A percentile compares a stretch with the other conserved stretches of the same genome.
phyloP scores from a whole-genome alignment of 306 rosid species.

The Acmispon strigosus region DNA sequence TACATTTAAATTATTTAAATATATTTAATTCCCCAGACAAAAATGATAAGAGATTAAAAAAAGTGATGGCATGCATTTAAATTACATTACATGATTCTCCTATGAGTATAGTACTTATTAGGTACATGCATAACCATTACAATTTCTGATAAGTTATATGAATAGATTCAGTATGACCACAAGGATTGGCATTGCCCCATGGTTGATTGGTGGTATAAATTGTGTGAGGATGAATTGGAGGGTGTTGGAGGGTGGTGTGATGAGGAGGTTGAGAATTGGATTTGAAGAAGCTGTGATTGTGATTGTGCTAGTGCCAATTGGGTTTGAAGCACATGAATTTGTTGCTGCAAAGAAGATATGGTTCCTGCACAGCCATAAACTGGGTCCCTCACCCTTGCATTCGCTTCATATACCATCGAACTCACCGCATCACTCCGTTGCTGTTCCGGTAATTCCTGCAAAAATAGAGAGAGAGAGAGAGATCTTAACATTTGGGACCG shows the following conservation, averaged over 20 bases:
- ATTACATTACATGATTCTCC: too few relatives aligned
- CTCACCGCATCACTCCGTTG: slow-evolving; percentile 93
- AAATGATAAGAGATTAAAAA: too few relatives aligned
- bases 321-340: slow-evolving; percentile 68
- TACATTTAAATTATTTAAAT: too few relatives aligned
- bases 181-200: slow-evolving; percentile 65
- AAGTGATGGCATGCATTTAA: too few relatives aligned
- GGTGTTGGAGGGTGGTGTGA: neutral
- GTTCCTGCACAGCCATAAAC: slow-evolving; percentile 97
- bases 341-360: slow-evolving; percentile 83
- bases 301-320: slow-evolving; percentile 79
- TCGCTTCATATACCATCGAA: slow-evolving; percentile 93
- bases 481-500: too few relatives aligned
- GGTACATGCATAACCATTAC: too few relatives aligned
- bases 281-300: slow-evolving; percentile 76
- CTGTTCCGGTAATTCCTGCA: slow-evolving; percentile 74
- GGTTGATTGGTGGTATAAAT: slow-evolving; percentile 5
- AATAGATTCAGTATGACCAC: slow-evolving; percentile 55
- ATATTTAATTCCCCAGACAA: too few relatives aligned
- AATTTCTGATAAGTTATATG: too few relatives aligned
- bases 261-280: slow-evolving; percentile 32
- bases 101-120: too few relatives aligned
- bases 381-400: slow-evolving; percentile 92
- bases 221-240: slow-evolving; percentile 2
- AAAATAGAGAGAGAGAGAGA: too few relatives aligned